phyloP scores from a whole-genome alignment of 129 eudicot species.

The Ambrosia trifida region DNA sequence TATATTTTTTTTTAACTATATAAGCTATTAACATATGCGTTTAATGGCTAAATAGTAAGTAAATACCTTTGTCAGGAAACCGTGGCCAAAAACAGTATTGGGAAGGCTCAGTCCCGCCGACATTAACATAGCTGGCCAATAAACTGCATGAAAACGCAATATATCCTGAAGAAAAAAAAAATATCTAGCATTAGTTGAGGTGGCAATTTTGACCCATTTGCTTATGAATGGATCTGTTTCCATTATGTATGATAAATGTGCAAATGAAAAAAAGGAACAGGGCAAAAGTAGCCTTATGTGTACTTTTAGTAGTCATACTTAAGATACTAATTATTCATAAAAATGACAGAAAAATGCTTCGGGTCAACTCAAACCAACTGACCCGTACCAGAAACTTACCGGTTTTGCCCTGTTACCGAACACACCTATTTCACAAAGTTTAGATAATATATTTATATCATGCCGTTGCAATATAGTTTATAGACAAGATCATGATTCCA shows the following conservation, averaged over 20 bases:
- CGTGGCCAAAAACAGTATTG: slow-evolving; percentile 92
- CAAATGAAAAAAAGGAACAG: neutral
- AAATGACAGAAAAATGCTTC: neutral
- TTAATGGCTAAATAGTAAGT: neutral
- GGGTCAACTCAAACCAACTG: neutral
- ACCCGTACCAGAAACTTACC: neutral
- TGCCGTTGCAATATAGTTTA: too few species aligned
- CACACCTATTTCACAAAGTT: neutral
- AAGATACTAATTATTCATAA: neutral
- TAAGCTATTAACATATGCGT: neutral
- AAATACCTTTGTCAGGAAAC: slow-evolving; percentile 93
- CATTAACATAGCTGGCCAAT: slow-evolving; percentile 99
- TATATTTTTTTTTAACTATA: neutral
- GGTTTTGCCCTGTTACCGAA: neutral
- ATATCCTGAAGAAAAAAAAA: slow-evolving; percentile 75
- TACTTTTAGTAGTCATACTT: neutral
- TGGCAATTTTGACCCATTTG: neutral
- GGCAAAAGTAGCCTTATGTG: neutral
- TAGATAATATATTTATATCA: neutral
- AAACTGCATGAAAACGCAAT: slow-evolving; percentile 98
- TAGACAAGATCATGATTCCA: too few species aligned
- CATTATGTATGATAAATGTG: neutral
- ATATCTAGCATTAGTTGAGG: neutral
- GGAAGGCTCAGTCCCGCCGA: slow-evolving; percentile 92
- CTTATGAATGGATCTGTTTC: neutral